phyloP scores from a whole-genome alignment of 768 basidiomycete species.

The Cystofilobasidium macerans region DNA sequence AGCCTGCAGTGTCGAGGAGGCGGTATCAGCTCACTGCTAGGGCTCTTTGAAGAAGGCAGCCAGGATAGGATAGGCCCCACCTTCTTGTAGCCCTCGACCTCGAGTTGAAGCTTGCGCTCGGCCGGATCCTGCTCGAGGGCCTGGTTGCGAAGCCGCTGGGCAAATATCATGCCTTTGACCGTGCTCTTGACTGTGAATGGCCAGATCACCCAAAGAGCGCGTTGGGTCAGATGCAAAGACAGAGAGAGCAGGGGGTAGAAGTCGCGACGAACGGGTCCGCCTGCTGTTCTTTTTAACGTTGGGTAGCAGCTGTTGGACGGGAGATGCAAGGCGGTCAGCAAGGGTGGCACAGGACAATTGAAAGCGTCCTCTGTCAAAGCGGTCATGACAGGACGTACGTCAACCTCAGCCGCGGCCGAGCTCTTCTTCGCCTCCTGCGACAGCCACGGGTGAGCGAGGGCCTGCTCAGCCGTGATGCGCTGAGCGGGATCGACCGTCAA shows the following conservation, averaged over 20 bases:
- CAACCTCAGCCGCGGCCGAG: constrained; percentile 54
- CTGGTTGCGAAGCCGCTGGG: constrained; percentile 12
- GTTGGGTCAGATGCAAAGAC: background rate
- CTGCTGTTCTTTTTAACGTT: constrained; percentile 53
- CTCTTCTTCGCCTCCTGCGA: constrained; percentile 47
- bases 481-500: constrained; percentile 69
- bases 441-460: constrained; percentile 71
- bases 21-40: too few species aligned
- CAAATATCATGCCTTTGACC: constrained; percentile 24
- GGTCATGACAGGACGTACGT: constrained; percentile 50
- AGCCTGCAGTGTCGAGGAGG: too few species aligned
- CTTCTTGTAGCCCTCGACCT: constrained; percentile 18
- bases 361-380: constrained; percentile 39
- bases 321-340: background rate
- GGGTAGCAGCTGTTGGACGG: constrained; percentile 50
- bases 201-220: background rate
- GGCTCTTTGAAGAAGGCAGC: too few species aligned
- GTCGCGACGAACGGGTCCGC: constrained; percentile 20
- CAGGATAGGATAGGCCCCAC: background rate
- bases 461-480: constrained; percentile 67
- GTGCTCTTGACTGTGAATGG: constrained; percentile 20
- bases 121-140: constrained; percentile 12
- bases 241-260: background rate
- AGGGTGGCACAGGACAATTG: too few species aligned
- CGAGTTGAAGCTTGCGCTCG: background rate